These are phyloP conservation scores for Sanguinoderma infundibulare DNA, from an alignment of 1,284 basidiomycete genomes.

Conservation along the genomic window DNA sequence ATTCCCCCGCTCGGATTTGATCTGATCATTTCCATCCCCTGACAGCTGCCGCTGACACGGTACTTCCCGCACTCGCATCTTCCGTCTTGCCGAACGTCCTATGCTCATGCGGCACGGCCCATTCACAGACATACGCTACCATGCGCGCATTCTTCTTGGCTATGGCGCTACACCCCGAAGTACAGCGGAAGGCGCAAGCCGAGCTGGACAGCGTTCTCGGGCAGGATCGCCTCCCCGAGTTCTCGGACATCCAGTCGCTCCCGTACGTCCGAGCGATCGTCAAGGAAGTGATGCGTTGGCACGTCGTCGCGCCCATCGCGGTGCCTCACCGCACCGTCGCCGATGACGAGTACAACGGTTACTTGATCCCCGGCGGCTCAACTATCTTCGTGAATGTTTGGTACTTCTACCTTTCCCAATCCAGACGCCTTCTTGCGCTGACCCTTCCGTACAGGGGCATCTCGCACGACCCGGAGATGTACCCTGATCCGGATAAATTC, in stretches of 20 bases:
- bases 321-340: slow-evolving; percentile 16
- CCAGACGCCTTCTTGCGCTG: no score
- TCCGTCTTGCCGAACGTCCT: no score
- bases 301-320: slow-evolving; percentile 22
- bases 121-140: slow-evolving; percentile 14
- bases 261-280: slow-evolving; percentile 37
- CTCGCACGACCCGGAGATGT: slow-evolving; percentile 22
- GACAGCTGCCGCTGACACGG: slow-evolving; percentile 20
- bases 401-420: neutral
- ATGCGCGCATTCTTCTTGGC: slow-evolving; percentile 32
- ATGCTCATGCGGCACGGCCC: no score
- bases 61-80: no score
- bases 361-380: slow-evolving; percentile 13
- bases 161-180: slow-evolving; percentile 36
- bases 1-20: no score
- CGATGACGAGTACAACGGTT: slow-evolving; percentile 20
- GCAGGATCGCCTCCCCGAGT: slow-evolving; percentile 33
- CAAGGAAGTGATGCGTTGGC: slow-evolving; percentile 40
- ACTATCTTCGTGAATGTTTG: slow-evolving; percentile 20
- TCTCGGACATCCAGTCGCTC: slow-evolving; percentile 32
- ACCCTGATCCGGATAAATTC: slow-evolving; percentile 24
- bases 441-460: slow-evolving; percentile 16
- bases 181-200: slow-evolving; percentile 34
- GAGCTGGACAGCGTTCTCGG: slow-evolving; percentile 39
- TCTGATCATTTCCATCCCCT: neutral